Base-by-base conservation (phyloP, 2,329 filamentous ascomycete genomes). In the Rhynchosporium agropyri region DNA sequence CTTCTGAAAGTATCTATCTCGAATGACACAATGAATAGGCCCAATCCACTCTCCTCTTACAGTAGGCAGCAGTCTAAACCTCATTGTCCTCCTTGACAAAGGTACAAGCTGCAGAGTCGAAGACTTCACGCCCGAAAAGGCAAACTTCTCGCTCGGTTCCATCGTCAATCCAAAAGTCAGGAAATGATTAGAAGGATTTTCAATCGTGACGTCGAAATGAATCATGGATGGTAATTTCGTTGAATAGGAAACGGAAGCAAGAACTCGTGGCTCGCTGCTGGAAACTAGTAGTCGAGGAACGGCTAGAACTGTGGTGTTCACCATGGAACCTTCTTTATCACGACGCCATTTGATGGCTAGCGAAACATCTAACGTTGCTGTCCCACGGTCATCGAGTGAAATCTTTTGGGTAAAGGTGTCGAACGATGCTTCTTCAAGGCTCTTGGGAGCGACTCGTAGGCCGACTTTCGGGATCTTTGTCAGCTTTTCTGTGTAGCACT, bases 121-220 rank as follows among this genome's bases (percentile, higher is more conserved):
- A 68, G 89, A 83, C 78, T 98, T 98, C 1, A 91, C 81, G 0
- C 95, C 95, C 7, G 91, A 92, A 76, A 99, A 98, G 0, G 92
- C 94, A 76, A 98, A 98, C 59, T 92, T 85, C 67, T 96, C 92
- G 74, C 87, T 94, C 2, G 92, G 90, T 70, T 99, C 94, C 92
- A 99, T 96, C 31, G 83, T 87, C 55, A 98, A 77, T 36, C 91
- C 92, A 77, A 99, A 99, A 0, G 93, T 97, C 56, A 99, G 84
- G 77, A 97, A 96, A 75, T 99, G 95, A 74, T 88, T 89, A 0
- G 94, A 97, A 0, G 93, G 90, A 74, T 99, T 99, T 77, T 99
- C 95, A 62, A 99, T 86, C 3, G 87, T 91, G 73, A 89, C 89
- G 64, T 83, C 77, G 45, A 87, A 77, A 55, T 84, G 76, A 43